Percentiles rank a stretch among this genome's conserved stretches.
These are phyloP conservation scores for Coemansia sp. DNA, from an alignment of 192 early-diverging fungal genomes.

Conservation along the genomic window DNA sequence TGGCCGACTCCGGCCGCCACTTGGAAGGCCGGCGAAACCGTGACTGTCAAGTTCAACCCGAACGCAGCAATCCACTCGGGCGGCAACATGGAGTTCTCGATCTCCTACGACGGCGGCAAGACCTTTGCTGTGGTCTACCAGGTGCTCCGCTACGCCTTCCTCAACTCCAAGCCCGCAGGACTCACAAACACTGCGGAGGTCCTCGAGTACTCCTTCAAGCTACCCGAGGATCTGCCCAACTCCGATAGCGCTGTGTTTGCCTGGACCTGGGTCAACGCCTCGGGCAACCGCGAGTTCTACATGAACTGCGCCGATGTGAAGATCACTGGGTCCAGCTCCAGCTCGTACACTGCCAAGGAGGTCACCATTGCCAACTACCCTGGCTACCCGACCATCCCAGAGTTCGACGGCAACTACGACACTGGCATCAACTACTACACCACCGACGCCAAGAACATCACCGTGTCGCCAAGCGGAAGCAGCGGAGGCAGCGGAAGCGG, in stretches of 20 bases:
- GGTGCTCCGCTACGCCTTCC: conserved; percentile 37
- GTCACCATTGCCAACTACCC: conserved; percentile 44
- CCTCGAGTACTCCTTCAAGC: conserved; percentile 49
- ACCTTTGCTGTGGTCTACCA: conserved; percentile 61
- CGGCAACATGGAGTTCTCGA: conserved; percentile 60
- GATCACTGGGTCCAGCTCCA: conserved; percentile 26
- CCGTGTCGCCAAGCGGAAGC: conserved; percentile 28
- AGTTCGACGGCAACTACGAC: conserved; percentile 47
- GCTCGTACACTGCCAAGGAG: conserved; percentile 36
- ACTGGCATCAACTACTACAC: conserved; percentile 39
- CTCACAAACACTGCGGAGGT: conserved; percentile 22
- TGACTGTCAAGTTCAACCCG: conserved; percentile 37
- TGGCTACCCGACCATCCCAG: conserved; percentile 55
- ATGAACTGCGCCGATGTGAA: conserved; percentile 39
- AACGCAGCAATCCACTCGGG: conserved; percentile 45
- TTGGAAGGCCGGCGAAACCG: conserved; percentile 38
- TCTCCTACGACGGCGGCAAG: conserved; percentile 57
- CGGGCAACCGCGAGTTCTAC: conserved; percentile 59
- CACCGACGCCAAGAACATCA: conserved; percentile 22
- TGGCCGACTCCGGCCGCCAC: conserved; percentile 35
- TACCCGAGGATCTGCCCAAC: conserved; percentile 58
- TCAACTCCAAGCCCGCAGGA: conserved; percentile 15
- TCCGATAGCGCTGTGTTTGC: conserved; percentile 58
- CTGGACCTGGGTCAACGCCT: conserved; percentile 67
- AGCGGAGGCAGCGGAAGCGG: background rate